These are phyloP conservation scores for Scedosporium boydii DNA, from an alignment of 2,329 filamentous ascomycete species.

Conservation along the genomic window DNA sequence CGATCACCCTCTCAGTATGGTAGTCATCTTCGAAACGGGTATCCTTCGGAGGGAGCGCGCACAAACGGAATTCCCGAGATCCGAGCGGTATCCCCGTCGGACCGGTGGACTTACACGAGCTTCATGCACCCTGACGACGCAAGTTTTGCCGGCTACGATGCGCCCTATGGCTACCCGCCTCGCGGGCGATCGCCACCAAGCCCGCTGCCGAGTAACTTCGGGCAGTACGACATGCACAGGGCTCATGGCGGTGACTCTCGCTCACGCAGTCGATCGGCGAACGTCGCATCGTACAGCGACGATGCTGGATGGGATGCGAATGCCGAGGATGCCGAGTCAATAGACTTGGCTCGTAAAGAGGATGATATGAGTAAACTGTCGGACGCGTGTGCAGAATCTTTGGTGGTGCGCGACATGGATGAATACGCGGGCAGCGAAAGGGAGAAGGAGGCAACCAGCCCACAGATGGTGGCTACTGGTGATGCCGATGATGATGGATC, in stretches of 20 bases:
- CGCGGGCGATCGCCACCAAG: slow-evolving; percentile 11
- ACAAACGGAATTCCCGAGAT: slow-evolving; percentile 12
- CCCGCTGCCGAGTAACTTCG: slow-evolving; percentile 7
- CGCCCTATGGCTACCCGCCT: slow-evolving; percentile 1
- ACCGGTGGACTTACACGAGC: slow-evolving; percentile 9
- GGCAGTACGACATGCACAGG: neutral
- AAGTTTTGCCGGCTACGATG: slow-evolving; percentile 7
- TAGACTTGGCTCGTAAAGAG: neutral
- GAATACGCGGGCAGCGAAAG: neutral
- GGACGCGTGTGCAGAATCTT: neutral
- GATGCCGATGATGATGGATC: neutral
- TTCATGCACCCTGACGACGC: slow-evolving; percentile 2
- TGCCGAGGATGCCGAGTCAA: neutral
- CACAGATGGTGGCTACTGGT: neutral
- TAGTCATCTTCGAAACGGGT: neutral
- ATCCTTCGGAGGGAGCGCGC: slow-evolving; percentile 9
- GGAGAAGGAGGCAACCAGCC: neutral
- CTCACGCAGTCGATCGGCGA: neutral
- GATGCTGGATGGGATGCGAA: neutral
- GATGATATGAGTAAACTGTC: neutral
- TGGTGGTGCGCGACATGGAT: neutral
- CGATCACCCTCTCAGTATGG: neutral
- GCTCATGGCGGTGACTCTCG: neutral
- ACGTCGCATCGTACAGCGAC: slow-evolving; percentile 3
- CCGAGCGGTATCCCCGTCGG: slow-evolving; percentile 13